These are phyloP conservation scores for Mycena floridula DNA, from an alignment of 768 basidiomycete species.

Conservation along the genomic window DNA sequence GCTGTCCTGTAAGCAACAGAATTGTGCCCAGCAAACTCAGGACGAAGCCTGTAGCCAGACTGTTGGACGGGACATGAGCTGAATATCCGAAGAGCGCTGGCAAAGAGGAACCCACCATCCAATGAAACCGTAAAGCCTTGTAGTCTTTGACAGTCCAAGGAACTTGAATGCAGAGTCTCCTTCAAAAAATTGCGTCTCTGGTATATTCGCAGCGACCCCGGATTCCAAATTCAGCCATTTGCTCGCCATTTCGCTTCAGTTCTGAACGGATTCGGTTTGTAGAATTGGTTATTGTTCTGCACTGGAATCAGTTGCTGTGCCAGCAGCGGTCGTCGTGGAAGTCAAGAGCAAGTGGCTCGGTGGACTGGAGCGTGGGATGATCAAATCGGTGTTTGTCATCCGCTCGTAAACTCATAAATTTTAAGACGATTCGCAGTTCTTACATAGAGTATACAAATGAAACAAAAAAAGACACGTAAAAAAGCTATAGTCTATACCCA, in stretches of 20 bases:
- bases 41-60: conserved; percentile 69
- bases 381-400: too few relatives aligned
- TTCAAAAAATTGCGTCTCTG: conserved; percentile 82
- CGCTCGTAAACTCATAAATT: too few relatives aligned
- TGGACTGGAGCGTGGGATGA: not conserved
- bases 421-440: too few relatives aligned
- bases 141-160: conserved; percentile 71
- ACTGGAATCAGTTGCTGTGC: conserved; percentile 7
- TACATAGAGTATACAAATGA: not conserved
- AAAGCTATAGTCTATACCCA: conserved; percentile 18
- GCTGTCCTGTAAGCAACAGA: conserved; percentile 65
- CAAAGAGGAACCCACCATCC: conserved; percentile 50
- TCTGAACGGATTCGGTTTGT: not conserved
- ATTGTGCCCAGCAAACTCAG: conserved; percentile 77
- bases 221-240: conserved; percentile 87
- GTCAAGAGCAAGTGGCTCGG: not conserved
- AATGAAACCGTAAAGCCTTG: conserved; percentile 81
- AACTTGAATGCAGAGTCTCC: conserved; percentile 84
- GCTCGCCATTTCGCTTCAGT: conserved; percentile 33
- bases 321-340: conserved; percentile 11
- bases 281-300: too few relatives aligned
- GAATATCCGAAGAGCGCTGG: not conserved
- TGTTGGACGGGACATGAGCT: conserved; percentile 21
- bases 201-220: conserved; percentile 46
- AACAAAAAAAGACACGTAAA: not conserved